Evolutionary conservation across 2,329 filamentous ascomycete genomes (phyloP).

Genomic region (Fusarium sp.): DNA sequence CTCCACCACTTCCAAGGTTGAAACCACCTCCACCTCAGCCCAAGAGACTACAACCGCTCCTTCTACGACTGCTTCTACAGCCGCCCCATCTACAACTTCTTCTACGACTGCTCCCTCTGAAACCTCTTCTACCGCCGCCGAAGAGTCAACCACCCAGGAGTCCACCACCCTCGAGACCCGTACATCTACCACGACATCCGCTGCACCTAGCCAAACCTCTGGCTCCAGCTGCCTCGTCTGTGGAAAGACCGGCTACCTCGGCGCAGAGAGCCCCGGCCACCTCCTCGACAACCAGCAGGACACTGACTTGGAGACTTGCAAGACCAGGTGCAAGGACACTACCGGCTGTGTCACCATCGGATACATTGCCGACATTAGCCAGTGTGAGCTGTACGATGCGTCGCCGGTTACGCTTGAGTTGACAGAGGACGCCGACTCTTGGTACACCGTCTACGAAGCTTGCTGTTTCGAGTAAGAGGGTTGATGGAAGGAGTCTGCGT

Average conservation of each 20-base stretch:
- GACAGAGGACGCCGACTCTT: background rate
- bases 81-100: background rate
- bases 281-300: background rate
- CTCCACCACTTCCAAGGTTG: background rate
- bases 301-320: slow-evolving; percentile 7
- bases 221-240: slow-evolving; percentile 21
- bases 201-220: slow-evolving; percentile 14
- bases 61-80: background rate
- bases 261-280: background rate
- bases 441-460: slow-evolving; percentile 21
- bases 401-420: slow-evolving; percentile 11
- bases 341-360: slow-evolving; percentile 23
- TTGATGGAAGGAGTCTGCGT: background rate
- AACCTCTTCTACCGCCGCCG: background rate
- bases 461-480: slow-evolving; percentile 22
- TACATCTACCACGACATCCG: slow-evolving; percentile 8
- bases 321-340: slow-evolving; percentile 7
- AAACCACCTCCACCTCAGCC: background rate
- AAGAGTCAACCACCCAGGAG: slow-evolving; percentile 17
- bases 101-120: background rate
- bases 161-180: slow-evolving; percentile 14
- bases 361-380: slow-evolving; percentile 2
- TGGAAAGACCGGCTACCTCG: slow-evolving; percentile 11
- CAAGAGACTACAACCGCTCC: slow-evolving; percentile 1
- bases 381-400: slow-evolving; percentile 32